Evolutionary conservation across 805 yeast genomes (phyloP).

Genomic region (Wickerhamomyces strasburgensis): DNA sequence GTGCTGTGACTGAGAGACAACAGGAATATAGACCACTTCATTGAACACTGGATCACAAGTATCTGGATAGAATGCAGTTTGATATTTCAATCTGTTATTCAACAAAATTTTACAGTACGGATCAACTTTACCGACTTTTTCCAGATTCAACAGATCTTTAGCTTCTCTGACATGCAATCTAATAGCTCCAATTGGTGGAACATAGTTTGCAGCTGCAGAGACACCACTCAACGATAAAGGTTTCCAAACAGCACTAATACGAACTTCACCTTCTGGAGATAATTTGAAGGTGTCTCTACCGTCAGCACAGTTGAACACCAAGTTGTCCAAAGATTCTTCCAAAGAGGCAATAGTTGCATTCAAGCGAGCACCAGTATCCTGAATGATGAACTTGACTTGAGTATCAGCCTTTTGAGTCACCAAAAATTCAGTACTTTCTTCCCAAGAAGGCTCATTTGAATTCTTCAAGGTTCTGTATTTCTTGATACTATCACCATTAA

Average conservation of each 20-base stretch:
- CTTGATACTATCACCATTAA: conserved; percentile 52
- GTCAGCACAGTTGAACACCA: conserved; percentile 40
- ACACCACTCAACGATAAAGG: conserved; percentile 55
- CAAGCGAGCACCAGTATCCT: conserved; percentile 47
- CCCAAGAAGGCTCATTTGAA: conserved; percentile 72
- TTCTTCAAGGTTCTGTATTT: conserved; percentile 57
- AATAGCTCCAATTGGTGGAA: conserved; percentile 63
- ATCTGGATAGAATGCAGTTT: conserved; percentile 49
- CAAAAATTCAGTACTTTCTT: conserved; percentile 55
- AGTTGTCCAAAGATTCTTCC: conserved; percentile 37
- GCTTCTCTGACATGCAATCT: conserved; percentile 56
- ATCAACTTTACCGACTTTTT: conserved; percentile 68
- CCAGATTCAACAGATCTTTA: conserved; percentile 47
- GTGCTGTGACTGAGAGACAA: conserved; percentile 55
- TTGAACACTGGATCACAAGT: conserved; percentile 56
- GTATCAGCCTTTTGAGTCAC: conserved; percentile 57
- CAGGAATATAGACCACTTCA: conserved; percentile 54
- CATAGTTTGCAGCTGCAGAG: conserved; percentile 38
- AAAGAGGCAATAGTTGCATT: conserved; percentile 50
- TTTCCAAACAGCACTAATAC: conserved; percentile 62
- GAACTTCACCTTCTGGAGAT: conserved; percentile 49
- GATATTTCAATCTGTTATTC: conserved; percentile 53
- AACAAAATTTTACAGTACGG: conserved; percentile 61
- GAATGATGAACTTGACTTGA: conserved; percentile 49
- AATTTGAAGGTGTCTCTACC: conserved; percentile 48